Conservation (phyloP, 345 rosid species). For the Litchi chinensis region DNA sequence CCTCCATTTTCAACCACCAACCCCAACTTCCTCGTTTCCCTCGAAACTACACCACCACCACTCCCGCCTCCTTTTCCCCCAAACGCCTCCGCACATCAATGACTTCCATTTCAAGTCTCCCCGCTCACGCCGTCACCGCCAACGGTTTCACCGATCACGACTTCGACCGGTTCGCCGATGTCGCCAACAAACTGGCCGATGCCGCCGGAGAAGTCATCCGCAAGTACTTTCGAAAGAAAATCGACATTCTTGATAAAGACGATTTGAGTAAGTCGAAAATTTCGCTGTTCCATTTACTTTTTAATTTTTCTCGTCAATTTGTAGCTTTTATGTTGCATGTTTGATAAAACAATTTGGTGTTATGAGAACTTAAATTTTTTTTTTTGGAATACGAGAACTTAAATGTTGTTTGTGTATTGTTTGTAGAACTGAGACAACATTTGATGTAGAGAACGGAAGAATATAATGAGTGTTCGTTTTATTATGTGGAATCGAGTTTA, state of each 20-base stretch:
- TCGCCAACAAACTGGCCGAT: conserved; percentile 71
- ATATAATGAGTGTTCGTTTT: not conserved
- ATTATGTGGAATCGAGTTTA: not conserved
- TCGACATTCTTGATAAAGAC: conserved; percentile 81
- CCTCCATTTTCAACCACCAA: conserved; percentile 10
- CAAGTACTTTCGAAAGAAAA: conserved; percentile 72
- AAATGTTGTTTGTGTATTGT: not conserved
- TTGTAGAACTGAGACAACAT: not conserved
- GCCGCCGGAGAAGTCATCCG: conserved; percentile 91
- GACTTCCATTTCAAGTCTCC: conserved; percentile 39
- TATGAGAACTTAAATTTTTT: not conserved
- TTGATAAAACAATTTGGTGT: not conserved
- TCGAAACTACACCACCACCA: not conserved
- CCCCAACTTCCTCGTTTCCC: not conserved
- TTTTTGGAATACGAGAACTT: no score
- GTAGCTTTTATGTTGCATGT: not conserved
- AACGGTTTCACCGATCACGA: conserved; percentile 28
- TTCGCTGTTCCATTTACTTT: no score
- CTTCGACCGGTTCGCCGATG: conserved; percentile 54
- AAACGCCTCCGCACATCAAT: conserved; percentile 17
- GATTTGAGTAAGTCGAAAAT: conserved; percentile 60
- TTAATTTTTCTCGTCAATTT: not conserved
- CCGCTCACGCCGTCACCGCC: conserved; percentile 15
- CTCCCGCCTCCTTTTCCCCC: not conserved
- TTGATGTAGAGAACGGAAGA: not conserved